Evolutionary conservation across 768 basidiomycete genomes (phyloP).

Genomic region (Pholiota microspora): DNA sequence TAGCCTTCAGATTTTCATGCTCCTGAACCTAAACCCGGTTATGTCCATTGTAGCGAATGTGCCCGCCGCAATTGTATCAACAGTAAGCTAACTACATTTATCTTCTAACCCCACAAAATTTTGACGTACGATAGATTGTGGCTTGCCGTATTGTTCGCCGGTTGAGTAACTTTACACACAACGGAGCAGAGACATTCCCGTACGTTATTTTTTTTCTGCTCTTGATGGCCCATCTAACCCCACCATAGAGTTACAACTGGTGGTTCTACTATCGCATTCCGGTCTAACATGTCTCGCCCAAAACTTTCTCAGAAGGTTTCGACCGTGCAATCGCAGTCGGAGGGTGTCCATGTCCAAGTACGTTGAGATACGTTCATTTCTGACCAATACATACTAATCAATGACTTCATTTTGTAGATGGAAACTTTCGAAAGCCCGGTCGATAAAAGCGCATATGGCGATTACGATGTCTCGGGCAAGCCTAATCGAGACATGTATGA

Average conservation of each 20-base stretch:
- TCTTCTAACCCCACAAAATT: not conserved
- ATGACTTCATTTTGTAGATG: conserved; percentile 44
- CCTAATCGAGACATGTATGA: conserved; percentile 50
- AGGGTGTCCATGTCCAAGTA: conserved; percentile 64
- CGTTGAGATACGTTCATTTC: conserved; percentile 4
- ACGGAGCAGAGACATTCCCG: conserved; percentile 52
- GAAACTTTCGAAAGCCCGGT: conserved; percentile 54
- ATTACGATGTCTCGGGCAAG: conserved; percentile 60
- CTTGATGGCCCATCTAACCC: conserved; percentile 2
- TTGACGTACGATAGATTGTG: conserved; percentile 48
- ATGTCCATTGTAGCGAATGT: conserved; percentile 76
- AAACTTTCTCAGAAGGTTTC: conserved; percentile 34
- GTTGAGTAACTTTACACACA: conserved; percentile 53
- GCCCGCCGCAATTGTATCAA: conserved; percentile 66
- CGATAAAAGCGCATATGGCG: conserved; percentile 37
- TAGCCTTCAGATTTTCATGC: conserved; percentile 49
- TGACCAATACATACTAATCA: conserved; percentile 1
- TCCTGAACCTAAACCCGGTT: conserved; percentile 65
- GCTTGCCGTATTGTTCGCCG: conserved; percentile 61
- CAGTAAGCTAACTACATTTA: too few relatives aligned
- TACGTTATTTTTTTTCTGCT: conserved; percentile 29
- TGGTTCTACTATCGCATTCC: conserved; percentile 62
- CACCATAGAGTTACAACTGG: conserved; percentile 35
- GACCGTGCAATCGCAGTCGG: conserved; percentile 36
- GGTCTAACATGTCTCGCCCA: conserved; percentile 36